A percentile compares a stretch with the other conserved stretches of the same genome.
phyloP scores from a whole-genome alignment of 257 asterid genomes.

The Capsicum baccatum region DNA sequence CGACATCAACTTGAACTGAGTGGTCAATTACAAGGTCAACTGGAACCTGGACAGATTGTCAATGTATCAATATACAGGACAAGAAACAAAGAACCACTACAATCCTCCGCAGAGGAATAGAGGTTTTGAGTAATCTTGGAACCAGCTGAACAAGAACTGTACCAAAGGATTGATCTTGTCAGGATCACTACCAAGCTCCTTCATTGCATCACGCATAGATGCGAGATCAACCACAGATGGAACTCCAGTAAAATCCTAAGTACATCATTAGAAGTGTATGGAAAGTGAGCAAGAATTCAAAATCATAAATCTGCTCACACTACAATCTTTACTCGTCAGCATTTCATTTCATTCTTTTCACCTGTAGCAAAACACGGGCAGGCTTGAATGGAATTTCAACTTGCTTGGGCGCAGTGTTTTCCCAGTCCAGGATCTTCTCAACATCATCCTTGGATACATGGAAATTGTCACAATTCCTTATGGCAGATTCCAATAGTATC shows the following conservation, averaged over 20 bases:
- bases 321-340: neutral
- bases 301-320: neutral
- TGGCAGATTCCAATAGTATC: conserved; percentile 82
- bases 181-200: conserved; percentile 74
- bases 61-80: conserved; percentile 7
- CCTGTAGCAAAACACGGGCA: conserved; percentile 94
- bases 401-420: conserved; percentile 75
- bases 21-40: conserved; percentile 97
- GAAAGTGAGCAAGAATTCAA: conserved; percentile 12
- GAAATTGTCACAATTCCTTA: conserved; percentile 87
- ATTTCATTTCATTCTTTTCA: conserved; percentile 36
- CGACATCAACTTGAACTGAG: conserved; percentile 92
- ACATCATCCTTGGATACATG: conserved; percentile 87
- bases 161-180: conserved; percentile 92
- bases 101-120: neutral
- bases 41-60: conserved; percentile 66
- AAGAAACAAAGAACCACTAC: conserved; percentile 19
- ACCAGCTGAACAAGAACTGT: conserved; percentile 23
- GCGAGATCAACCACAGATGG: conserved; percentile 97
- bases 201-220: conserved; percentile 92
- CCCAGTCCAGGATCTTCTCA: conserved; percentile 87
- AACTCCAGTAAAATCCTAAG: conserved; percentile 96
- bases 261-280: neutral
- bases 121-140: neutral
- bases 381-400: conserved; percentile 95